These are phyloP conservation scores for Alternaria sp. DNA, from an alignment of 2,329 filamentous ascomycete species.

Conservation along the genomic window DNA sequence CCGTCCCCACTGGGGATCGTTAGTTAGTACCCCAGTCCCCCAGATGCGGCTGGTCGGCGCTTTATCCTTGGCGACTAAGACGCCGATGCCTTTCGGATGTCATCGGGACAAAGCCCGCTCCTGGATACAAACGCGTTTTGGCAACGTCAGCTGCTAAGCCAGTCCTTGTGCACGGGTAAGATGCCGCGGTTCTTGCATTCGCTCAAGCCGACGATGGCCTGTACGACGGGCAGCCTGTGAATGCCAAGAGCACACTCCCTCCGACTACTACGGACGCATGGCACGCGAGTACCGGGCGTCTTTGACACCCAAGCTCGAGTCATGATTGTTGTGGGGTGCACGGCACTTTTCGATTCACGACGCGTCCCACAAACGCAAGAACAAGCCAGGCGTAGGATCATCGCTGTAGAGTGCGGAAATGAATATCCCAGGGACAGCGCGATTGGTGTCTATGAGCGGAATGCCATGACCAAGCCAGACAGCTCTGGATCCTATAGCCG, in stretches of 20 bases:
- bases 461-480: slow-evolving; percentile 25
- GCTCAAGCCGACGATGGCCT: slow-evolving; percentile 16
- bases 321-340: slow-evolving; percentile 19
- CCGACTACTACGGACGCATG: background rate
- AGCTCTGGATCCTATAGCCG: slow-evolving; percentile 30
- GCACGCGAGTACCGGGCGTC: background rate
- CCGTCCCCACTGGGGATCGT: slow-evolving; percentile 42
- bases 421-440: slow-evolving; percentile 29
- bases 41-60: slow-evolving; percentile 45
- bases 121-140: slow-evolving; percentile 16
- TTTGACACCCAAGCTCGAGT: slow-evolving; percentile 10
- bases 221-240: slow-evolving; percentile 1
- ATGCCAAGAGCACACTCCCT: slow-evolving; percentile 1
- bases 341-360: slow-evolving; percentile 13
- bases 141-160: slow-evolving; percentile 35
- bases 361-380: background rate
- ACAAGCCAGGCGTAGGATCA: slow-evolving; percentile 22
- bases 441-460: slow-evolving; percentile 30
- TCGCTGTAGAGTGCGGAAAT: slow-evolving; percentile 30
- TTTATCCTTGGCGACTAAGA: slow-evolving; percentile 31
- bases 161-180: slow-evolving; percentile 12
- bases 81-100: slow-evolving; percentile 42
- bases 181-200: slow-evolving; percentile 26
- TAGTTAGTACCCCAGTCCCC: slow-evolving; percentile 47
- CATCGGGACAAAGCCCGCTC: slow-evolving; percentile 37